Base-by-base conservation (phyloP, 139 green algal species). In the Coelastrella sp. region DNA sequence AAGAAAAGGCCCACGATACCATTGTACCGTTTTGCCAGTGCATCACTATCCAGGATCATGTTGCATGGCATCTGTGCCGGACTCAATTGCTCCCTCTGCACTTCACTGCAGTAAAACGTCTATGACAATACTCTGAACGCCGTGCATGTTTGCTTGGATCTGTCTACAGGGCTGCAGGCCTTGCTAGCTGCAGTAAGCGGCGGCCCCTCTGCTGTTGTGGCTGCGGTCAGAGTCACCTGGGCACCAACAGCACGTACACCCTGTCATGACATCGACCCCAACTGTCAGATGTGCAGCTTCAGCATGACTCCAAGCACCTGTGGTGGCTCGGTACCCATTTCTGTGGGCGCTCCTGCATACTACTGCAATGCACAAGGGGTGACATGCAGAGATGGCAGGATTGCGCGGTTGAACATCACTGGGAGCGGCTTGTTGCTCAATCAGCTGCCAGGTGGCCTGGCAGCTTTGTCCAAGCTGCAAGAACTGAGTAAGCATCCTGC, bases 261-360 rank as follows among this genome's bases (percentile, higher is more conserved):
- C 5, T 90, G 86, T 16, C 75, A 83, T 71, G 75, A 90, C 3
- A 22, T 90, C 6, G 86, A 90, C 60, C 86, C 86, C 5, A 77
- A 84, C 73, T 90, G 86, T 60, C 56, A 65, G 23, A 23, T 59
- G 5, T 90, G 86, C 75, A 16, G 58, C 19, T 61, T 80, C 68
- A 6, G 3, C 68, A 14, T 76, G 68, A 3, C 68, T 8, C 16
- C 68, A 14, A 57, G 59, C 74, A 83, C 59, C 57, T 60, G 75
- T 78, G 86, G 74, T 60, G 61, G 22, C 6, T 22, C 17, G 58
- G 22, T 75, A 22, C 3, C 16, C 58, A 32, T 20, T 64, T 10
- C 59, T 20, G 32, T 19, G 0, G 60, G 7, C 20, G 66, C 74
- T 22, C 75, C 86, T 4, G 56, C 58, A n/a, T 77, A 83, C 58